phyloP scores from a whole-genome alignment of 2,329 filamentous ascomycete genomes.

The Onygena corvina region DNA sequence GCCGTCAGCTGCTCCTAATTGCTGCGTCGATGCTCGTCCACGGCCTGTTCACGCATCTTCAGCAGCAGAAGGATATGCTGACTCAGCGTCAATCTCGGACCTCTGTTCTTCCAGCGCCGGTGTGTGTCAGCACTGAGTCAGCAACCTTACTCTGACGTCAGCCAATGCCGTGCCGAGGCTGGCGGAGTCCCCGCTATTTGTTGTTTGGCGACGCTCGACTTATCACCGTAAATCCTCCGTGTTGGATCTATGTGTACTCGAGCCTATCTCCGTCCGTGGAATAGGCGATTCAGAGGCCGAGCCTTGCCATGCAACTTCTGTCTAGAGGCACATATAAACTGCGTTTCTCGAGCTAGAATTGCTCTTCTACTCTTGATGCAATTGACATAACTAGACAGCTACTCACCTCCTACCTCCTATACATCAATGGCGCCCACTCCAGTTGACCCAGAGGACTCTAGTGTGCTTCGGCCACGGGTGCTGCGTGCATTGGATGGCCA shows the following conservation, averaged over 20 bases:
- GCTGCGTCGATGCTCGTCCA: conserved; percentile 1
- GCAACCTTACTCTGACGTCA: not conserved
- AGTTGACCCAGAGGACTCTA: conserved; percentile 11
- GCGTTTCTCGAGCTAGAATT: not conserved
- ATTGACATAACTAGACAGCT: not conserved
- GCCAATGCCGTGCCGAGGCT: no score
- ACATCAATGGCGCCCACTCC: not conserved
- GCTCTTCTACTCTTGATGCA: not conserved
- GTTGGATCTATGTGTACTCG: not conserved
- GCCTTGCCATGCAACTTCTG: not conserved
- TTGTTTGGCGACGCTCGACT: no score
- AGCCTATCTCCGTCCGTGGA: not conserved
- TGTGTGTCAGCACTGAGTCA: not conserved
- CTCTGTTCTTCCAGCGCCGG: not conserved
- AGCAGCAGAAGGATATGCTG: not conserved
- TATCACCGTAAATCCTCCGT: conserved; percentile 3
- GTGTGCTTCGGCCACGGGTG: conserved; percentile 13
- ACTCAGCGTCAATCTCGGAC: not conserved
- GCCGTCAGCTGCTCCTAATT: conserved; percentile 3
- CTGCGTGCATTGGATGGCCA: conserved; percentile 9
- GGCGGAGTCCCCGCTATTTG: no score
- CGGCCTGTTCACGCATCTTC: not conserved
- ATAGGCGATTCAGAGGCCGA: not conserved
- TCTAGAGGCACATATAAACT: not conserved
- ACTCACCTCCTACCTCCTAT: not conserved